Base-by-base conservation (phyloP, 768 basidiomycete genomes). In the Leccinum truebloodii region DNA sequence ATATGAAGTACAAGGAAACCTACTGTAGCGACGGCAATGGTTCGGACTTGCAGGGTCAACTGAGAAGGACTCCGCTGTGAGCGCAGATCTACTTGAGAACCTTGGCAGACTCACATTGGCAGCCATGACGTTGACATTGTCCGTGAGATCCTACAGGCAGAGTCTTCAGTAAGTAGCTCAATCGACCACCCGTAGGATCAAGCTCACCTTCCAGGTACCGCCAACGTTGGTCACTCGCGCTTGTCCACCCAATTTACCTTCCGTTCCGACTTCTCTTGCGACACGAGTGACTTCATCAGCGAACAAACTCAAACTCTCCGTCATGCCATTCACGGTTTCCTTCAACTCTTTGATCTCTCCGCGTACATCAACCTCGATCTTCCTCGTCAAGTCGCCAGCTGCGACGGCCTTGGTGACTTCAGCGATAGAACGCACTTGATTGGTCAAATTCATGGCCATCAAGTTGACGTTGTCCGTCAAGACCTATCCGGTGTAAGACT, bases 121-220 rank as follows among this genome's bases (percentile, higher is more conserved):
- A 46, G 94, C 94, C 95, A 96, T 96, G 68, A 93, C 86, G 71
- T 96, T 97, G 66, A 97, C 95, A 74, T 93, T 95, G 71, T 95
- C 93, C 53, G 95, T 95, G 77, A 98, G 80, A 71, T 94, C 91
- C 79, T 84, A 69, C 46, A 57, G 59, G 6, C 72, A 73, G 57
- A 58, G 10, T 58, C 6, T 49, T 64, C 18, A 67, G 34, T 26
- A 24, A 26, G 54, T 12, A 5, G 22, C 34, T 4, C 46, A 22
- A 30, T 55, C 14, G 3, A 18, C 16, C 20, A 41, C 26, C 14
- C 14, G 14, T 20, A 50, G 41, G 14, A 41, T 14, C 20, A 13
- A n/a, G 54, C 64, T 51, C 50, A 79, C 81, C 79, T 94, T 94
- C 97, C 97, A 98, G 0, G 94, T 96, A 53, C 97, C 97, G 60